phyloP scores from a whole-genome alignment of 164 flowering plant species.

The Platanus orientalis region DNA sequence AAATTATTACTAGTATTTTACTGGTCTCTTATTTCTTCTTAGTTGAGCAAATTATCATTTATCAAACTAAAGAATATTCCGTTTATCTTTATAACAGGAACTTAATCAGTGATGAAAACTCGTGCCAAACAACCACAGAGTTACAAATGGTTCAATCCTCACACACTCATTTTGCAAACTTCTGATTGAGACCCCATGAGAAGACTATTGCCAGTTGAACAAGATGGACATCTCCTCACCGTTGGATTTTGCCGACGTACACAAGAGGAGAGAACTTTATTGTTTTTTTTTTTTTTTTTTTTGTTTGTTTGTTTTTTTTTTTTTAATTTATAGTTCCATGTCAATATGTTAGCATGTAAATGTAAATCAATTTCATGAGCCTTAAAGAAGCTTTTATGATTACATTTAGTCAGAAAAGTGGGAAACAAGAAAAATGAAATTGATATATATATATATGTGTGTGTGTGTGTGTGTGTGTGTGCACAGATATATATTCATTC shows the following conservation, averaged over 20 bases:
- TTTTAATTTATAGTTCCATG: neutral
- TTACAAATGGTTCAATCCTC: conserved; percentile 67
- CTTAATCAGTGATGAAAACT: conserved; percentile 54
- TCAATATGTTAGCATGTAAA: neutral
- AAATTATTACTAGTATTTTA: no score
- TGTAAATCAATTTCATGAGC: neutral
- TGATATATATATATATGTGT: no score
- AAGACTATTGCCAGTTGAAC: neutral
- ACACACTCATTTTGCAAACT: conserved; percentile 56
- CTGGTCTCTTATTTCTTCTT: no score
- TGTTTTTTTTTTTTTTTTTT: neutral
- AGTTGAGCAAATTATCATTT: neutral
- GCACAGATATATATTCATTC: no score
- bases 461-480: no score
- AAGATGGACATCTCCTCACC: neutral
- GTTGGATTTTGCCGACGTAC: neutral
- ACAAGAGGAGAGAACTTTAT: neutral
- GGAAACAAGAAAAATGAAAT: no score
- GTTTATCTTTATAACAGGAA: conserved; percentile 34
- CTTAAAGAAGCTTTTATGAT: neutral
- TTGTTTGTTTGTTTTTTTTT: neutral
- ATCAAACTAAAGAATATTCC: neutral
- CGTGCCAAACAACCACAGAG: conserved; percentile 68
- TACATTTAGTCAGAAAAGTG: neutral
- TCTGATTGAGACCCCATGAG: conserved; percentile 22